Evolutionary conservation across 805 yeast genomes (phyloP).

Genomic region (Nakazawaea populi): DNA sequence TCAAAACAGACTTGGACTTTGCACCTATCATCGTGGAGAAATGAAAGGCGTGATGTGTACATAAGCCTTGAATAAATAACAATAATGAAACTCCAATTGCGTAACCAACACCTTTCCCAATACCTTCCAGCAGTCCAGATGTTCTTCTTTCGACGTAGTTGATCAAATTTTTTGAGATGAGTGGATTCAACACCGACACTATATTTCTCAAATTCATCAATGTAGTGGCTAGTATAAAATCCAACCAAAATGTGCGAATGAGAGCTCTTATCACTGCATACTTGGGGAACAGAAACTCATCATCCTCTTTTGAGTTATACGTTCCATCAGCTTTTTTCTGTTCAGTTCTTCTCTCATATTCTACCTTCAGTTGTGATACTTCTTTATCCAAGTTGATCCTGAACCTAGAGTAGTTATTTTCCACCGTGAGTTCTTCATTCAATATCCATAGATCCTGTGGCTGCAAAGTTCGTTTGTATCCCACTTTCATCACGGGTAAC

Average conservation of each 20-base stretch:
- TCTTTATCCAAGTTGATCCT: conserved; percentile 24
- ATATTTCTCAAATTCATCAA: conserved; percentile 41
- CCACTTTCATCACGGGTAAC: conserved; percentile 52
- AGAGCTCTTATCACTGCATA: conserved; percentile 39
- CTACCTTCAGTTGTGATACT: conserved; percentile 25
- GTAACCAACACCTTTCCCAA: conserved; percentile 67
- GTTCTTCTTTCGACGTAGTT: conserved; percentile 52
- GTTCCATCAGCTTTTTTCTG: conserved; percentile 25
- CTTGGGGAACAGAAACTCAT: conserved; percentile 33
- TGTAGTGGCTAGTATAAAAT: conserved; percentile 33
- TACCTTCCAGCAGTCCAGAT: conserved; percentile 30
- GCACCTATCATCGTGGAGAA: conserved; percentile 62
- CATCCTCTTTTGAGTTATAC: conserved; percentile 16
- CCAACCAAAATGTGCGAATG: conserved; percentile 41
- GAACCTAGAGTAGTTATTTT: conserved; percentile 30
- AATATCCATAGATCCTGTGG: conserved; percentile 55
- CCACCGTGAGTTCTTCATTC: conserved; percentile 36
- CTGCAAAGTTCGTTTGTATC: conserved; percentile 65
- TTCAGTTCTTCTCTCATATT: conserved; percentile 23
- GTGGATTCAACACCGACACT: conserved; percentile 55
- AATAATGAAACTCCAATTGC: conserved; percentile 63
- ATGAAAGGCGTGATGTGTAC: conserved; percentile 54
- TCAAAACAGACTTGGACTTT: conserved; percentile 61
- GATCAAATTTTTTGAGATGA: conserved; percentile 60
- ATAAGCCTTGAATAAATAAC: conserved; percentile 40